phyloP scores from a whole-genome alignment of 2,329 filamentous ascomycete species.

The Alternaria triticina region DNA sequence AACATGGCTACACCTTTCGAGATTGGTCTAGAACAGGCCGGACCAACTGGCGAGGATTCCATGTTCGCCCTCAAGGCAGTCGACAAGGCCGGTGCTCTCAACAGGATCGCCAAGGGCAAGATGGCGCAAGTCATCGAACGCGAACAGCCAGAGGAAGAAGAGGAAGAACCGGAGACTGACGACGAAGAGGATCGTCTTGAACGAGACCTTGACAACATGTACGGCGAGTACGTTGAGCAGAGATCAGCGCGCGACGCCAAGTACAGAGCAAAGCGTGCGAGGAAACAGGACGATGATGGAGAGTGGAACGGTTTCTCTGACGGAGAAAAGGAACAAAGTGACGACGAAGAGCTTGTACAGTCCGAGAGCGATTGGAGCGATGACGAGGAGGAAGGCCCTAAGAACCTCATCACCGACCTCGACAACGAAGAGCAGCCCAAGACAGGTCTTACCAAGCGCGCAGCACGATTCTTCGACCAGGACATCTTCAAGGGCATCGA shows the following conservation, averaged over 20 bases:
- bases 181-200: constrained; percentile 84
- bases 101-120: constrained; percentile 74
- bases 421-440: constrained; percentile 59
- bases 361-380: constrained; percentile 70
- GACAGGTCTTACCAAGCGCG: constrained; percentile 78
- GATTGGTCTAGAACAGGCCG: constrained; percentile 87
- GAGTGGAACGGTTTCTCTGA: constrained; percentile 92
- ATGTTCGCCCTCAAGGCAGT: constrained; percentile 87
- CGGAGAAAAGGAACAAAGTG: constrained; percentile 61
- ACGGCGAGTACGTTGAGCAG: constrained; percentile 81
- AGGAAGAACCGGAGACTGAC: constrained; percentile 65
- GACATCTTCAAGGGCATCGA: constrained; percentile 89
- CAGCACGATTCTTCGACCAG: constrained; percentile 89
- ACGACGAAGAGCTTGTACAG: constrained; percentile 63
- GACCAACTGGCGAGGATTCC: constrained; percentile 76
- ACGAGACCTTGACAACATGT: constrained; percentile 83
- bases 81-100: constrained; percentile 74
- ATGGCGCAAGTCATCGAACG: constrained; percentile 73
- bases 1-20: constrained; percentile 97
- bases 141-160: constrained; percentile 54
- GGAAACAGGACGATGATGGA: constrained; percentile 73
- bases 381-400: constrained; percentile 60
- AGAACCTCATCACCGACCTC: constrained; percentile 67
- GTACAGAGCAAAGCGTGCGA: constrained; percentile 85
- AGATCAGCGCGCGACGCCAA: constrained; percentile 84